Evolutionary conservation across 805 yeast genomes (phyloP).

Genomic region (Saturnispora besseyi): DNA sequence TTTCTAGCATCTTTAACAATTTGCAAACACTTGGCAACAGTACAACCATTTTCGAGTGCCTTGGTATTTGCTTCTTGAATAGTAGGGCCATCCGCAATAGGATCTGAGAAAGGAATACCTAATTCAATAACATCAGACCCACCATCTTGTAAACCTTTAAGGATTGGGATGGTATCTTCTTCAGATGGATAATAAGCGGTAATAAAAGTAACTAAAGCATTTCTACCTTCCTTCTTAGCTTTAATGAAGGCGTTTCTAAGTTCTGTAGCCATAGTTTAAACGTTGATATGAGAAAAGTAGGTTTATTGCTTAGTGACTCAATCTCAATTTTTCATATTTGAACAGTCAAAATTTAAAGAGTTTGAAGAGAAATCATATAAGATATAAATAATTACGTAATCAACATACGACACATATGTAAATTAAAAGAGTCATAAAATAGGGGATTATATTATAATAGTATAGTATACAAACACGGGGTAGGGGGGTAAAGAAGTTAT

Average conservation of each 20-base stretch:
- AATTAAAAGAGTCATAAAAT: background rate
- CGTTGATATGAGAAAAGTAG: background rate
- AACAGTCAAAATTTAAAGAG: background rate
- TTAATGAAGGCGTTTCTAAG: conserved; percentile 28
- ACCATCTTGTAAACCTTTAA: conserved; percentile 85
- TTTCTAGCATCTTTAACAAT: conserved; percentile 67
- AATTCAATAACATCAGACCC: conserved; percentile 94
- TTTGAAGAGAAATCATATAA: background rate
- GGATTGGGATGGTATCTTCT: conserved; percentile 78
- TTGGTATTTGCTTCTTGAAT: conserved; percentile 79
- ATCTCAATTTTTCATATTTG: background rate
- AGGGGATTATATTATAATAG: background rate
- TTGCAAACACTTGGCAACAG: conserved; percentile 59
- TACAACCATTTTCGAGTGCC: conserved; percentile 80
- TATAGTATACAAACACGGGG: background rate
- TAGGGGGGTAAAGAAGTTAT: background rate
- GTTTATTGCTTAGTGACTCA: background rate
- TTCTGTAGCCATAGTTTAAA: conserved; percentile 22
- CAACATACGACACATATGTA: too few relatives aligned
- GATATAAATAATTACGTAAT: too few relatives aligned
- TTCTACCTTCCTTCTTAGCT: conserved; percentile 42
- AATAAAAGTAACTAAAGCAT: conserved; percentile 82
- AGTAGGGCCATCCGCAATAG: conserved; percentile 98
- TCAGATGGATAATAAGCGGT: conserved; percentile 92
- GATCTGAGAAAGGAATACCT: conserved; percentile 96